Base-by-base conservation (phyloP, 83 land plant genomes). In the Diphasiastrum complanatum region DNA sequence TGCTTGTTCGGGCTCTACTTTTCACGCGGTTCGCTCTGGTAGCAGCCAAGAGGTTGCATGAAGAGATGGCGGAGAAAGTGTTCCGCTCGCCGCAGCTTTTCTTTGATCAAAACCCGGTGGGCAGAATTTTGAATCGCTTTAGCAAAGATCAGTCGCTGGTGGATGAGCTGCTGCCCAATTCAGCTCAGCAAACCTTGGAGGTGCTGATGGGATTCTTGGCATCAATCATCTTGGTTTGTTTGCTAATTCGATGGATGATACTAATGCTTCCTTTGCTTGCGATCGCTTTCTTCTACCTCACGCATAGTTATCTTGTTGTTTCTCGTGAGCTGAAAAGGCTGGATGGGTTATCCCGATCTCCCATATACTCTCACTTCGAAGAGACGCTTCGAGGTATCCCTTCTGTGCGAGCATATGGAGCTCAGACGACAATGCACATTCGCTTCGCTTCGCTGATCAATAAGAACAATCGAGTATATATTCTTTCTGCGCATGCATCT, bases 121-220 rank as follows among this genome's bases (percentile, higher is more conserved):
- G 76, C 19, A 73, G 76, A 36, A 67, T 73, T 20, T 32, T 73
- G 51, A 73, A 73, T 20, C 71, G 76, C 20, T 73, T 73, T 54
- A 61, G 70, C 29, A 73, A 73, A 61, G 76, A 73, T 47, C 76
- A 73, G 33, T 20, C 76, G 2, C 19, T 67, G 55, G 76, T 73
- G 26, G 76, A 73, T 53, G 76, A 73, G 37, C 35, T 61, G 10
- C 45, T 73, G 45, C 76, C 76, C 23, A 29, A 19, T 27, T 67
- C 76, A 27, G 64, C 62, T 2, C 75, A 72, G 76, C 57, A 27
- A 24, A 36, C 61, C 33, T 8, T 73, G 18, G 76, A 52, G 37
- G 45, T 31, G 29, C 6, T 61, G 25, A 41, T 52, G 0, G 37
- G 58, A 24, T 28, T 41, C 43, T 66, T 73, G 65, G 76, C 72